Conservation (phyloP, 495 filamentous ascomycete genomes). For the Hyaloscypha variabilis region DNA sequence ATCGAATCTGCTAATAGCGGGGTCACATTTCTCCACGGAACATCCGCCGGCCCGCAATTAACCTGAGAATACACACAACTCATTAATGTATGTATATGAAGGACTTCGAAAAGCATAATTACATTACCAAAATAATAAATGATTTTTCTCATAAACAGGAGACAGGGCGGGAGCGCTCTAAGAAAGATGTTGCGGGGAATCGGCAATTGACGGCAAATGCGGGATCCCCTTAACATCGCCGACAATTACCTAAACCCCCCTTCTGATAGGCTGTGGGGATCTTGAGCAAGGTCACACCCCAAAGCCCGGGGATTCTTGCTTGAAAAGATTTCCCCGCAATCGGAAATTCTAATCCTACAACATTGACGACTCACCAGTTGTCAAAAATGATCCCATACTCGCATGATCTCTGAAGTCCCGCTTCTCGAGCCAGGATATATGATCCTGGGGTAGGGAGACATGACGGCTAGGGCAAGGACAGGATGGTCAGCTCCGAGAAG, state of each 20-base stretch:
- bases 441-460: background rate
- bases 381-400: slow-evolving; percentile 2
- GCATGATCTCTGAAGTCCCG: background rate
- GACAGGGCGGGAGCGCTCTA: no score
- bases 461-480: slow-evolving; percentile 23
- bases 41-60: no score
- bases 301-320: background rate
- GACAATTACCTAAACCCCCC: slow-evolving; percentile 8
- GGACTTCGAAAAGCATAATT: no score
- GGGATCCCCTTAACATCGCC: background rate
- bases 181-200: background rate
- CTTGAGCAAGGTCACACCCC: background rate
- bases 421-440: background rate
- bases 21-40: no score
- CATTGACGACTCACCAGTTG: background rate
- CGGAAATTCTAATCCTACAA: background rate
- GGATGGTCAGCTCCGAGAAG: slow-evolving; percentile 23
- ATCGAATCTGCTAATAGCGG: no score
- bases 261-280: background rate
- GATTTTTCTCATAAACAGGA: no score
- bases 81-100: no score
- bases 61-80: no score
- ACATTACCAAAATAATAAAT: no score
- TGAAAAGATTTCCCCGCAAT: background rate
- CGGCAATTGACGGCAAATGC: slow-evolving; percentile 3